These are phyloP conservation scores for Calcarisporium arbuscula DNA, from an alignment of 2,329 filamentous ascomycete species.

Conservation along the genomic window DNA sequence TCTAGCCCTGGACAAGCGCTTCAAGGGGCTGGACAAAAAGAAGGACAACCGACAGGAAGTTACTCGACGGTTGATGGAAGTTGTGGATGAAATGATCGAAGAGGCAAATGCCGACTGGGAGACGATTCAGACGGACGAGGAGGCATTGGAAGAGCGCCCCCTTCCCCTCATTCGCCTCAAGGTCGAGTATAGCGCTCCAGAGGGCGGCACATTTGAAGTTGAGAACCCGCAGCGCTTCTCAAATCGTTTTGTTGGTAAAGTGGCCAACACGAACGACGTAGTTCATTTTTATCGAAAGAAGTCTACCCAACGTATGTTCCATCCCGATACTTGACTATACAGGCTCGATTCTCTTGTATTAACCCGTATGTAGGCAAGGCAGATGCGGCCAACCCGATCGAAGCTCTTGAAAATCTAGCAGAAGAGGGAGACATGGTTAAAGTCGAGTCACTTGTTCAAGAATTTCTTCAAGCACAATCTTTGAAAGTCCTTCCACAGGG, in stretches of 20 bases:
- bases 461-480: conserved; percentile 81
- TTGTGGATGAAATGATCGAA: conserved; percentile 83
- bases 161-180: conserved; percentile 82
- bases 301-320: conserved; percentile 34
- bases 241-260: conserved; percentile 80
- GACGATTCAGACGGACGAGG: conserved; percentile 62
- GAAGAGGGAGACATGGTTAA: conserved; percentile 62
- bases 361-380: conserved; percentile 20
- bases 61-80: conserved; percentile 65
- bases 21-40: conserved; percentile 71
- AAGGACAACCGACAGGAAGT: conserved; percentile 79
- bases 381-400: conserved; percentile 49
- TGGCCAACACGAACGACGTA: conserved; percentile 91
- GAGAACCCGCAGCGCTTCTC: conserved; percentile 97
- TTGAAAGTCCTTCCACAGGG: conserved; percentile 91
- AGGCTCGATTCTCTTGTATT: conserved; percentile 2
- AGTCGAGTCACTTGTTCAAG: conserved; percentile 80
- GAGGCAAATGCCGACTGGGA: conserved; percentile 79
- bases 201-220: conserved; percentile 79
- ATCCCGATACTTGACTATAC: rapidly evolving
- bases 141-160: conserved; percentile 56
- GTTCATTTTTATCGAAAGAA: conserved; percentile 92
- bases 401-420: conserved; percentile 51
- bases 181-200: conserved; percentile 81
- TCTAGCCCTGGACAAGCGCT: conserved; percentile 66